phyloP scores from a whole-genome alignment of 306 rosid genomes.

The Potentilla sterilis region DNA sequence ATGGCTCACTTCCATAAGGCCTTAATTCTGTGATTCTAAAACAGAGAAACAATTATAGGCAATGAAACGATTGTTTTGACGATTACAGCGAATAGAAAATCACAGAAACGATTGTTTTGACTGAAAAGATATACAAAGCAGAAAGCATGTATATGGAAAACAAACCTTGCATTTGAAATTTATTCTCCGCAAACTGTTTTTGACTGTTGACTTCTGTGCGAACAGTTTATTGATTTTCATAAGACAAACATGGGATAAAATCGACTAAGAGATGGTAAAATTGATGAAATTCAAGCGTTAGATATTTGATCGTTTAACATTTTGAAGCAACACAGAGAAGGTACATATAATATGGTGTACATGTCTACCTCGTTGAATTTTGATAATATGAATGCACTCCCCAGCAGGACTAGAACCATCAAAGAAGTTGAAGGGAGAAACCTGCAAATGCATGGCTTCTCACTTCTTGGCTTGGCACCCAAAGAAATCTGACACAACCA shows the following conservation, averaged over 20 bases:
- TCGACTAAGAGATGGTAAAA: background rate
- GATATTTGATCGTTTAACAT: background rate
- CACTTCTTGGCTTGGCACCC: constrained; percentile 37
- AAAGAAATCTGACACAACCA: constrained; percentile 36
- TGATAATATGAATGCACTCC: constrained; percentile 35
- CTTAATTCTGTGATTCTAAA: constrained; percentile 64
- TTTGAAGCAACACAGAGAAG: background rate
- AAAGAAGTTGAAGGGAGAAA: constrained; percentile 52
- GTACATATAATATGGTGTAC: background rate
- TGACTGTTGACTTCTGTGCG: constrained; percentile 32
- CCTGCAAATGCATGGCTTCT: constrained; percentile 36
- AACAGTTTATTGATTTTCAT: background rate
- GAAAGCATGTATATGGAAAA: constrained; percentile 12
- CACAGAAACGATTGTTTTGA: background rate
- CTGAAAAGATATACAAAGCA: background rate
- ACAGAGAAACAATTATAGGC: constrained; percentile 37
- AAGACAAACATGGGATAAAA: background rate
- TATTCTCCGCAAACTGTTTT: constrained; percentile 28
- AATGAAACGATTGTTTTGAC: too few relatives aligned
- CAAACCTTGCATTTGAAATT: constrained; percentile 63
- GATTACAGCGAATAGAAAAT: background rate
- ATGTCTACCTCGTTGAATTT: constrained; percentile 50
- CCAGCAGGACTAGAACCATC: constrained; percentile 38
- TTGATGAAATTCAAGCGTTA: background rate
- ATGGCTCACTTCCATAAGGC: constrained; percentile 73